These are phyloP conservation scores for Coniochaeta sp. DNA, from an alignment of 2,329 filamentous ascomycete genomes.

Conservation along the genomic window DNA sequence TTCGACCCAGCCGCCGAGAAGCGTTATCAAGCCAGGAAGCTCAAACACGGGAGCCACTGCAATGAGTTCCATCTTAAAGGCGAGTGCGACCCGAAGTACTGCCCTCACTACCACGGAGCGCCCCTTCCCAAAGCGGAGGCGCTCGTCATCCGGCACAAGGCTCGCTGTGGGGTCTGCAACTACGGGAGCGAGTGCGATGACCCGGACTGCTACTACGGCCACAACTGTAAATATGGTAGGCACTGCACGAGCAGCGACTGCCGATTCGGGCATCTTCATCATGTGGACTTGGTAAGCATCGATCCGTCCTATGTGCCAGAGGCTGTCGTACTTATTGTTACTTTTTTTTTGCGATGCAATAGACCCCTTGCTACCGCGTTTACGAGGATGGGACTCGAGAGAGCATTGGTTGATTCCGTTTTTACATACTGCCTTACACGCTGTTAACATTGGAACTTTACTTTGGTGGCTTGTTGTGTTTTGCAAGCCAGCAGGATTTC, in stretches of 20 bases:
- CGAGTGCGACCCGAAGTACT: conserved; percentile 10
- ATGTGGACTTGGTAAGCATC: conserved; percentile 14
- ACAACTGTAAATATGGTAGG: conserved; percentile 14
- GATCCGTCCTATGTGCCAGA: not conserved
- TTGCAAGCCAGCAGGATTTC: too few species aligned
- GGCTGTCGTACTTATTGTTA: not conserved
- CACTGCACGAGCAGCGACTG: conserved; percentile 12
- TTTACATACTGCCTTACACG: not conserved
- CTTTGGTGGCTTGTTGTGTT: not conserved
- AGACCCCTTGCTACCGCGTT: not conserved
- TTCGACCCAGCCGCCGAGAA: conserved; percentile 9
- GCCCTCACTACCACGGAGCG: conserved; percentile 12
- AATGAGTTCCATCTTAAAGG: conserved; percentile 15
- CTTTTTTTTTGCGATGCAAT: not conserved
- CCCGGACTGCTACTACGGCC: conserved; percentile 11
- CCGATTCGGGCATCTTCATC: conserved; percentile 13
- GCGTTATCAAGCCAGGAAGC: conserved; percentile 7
- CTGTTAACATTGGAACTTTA: not conserved
- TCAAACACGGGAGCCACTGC: conserved; percentile 9
- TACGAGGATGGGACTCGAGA: not conserved
- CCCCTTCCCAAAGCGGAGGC: conserved; percentile 10
- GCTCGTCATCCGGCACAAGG: conserved; percentile 10
- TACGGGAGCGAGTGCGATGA: conserved; percentile 10
- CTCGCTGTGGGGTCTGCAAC: conserved; percentile 11
- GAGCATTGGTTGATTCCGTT: not conserved